Conservation (phyloP, 306 rosid species). For the Adenanthera pavonina region DNA sequence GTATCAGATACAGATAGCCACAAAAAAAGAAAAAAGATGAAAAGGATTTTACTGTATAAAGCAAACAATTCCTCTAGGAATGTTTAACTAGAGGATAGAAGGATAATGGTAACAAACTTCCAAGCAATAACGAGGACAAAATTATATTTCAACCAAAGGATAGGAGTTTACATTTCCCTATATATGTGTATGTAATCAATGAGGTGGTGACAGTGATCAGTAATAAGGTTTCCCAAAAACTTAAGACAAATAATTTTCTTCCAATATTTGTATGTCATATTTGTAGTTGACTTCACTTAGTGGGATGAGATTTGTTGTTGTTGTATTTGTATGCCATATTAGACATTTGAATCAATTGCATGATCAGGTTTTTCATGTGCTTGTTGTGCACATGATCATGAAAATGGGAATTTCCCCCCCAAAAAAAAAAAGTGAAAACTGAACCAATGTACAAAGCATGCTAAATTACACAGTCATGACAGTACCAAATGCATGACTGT, state of each 20-base stretch:
- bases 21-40: background rate
- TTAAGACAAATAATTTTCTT: background rate
- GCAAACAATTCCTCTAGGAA: background rate
- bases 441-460: background rate
- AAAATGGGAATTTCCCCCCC: background rate
- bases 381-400: background rate
- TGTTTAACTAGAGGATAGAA: background rate
- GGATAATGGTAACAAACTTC: background rate
- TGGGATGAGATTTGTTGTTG: too few relatives aligned
- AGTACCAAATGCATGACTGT: background rate
- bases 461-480: background rate
- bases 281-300: background rate
- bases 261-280: background rate
- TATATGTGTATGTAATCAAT: background rate
- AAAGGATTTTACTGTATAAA: background rate
- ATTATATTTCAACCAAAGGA: background rate
- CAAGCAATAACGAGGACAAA: background rate
- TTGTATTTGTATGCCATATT: background rate
- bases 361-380: background rate
- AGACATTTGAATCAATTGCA: background rate
- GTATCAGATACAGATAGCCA: background rate
- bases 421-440: background rate
- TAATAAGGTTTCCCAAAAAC: background rate
- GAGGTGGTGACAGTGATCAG: background rate
- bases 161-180: background rate